Evolutionary conservation across 2,329 filamentous ascomycete species (phyloP).

Genomic region (Paraphaeosphaeria minitans): DNA sequence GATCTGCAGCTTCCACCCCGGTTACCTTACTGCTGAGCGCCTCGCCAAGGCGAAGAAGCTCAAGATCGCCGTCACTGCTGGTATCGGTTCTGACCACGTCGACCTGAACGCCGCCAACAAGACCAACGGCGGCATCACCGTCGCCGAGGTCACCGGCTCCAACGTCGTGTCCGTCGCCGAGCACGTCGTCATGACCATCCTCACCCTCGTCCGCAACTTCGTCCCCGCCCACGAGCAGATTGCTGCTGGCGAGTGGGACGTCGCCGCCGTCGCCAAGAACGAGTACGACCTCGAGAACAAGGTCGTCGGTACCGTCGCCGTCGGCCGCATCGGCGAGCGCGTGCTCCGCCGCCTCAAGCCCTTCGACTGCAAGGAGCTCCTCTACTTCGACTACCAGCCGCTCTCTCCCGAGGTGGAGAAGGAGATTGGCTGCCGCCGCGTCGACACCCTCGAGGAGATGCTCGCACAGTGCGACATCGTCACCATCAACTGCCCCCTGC

Average conservation of each 20-base stretch:
- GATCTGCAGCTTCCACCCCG: conserved; percentile 83
- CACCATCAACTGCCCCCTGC: conserved; percentile 99
- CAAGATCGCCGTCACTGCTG: conserved; percentile 94
- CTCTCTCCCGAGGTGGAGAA: conserved; percentile 82
- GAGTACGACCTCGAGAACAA: conserved; percentile 98
- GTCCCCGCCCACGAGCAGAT: conserved; percentile 97
- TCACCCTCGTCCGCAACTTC: conserved; percentile 95
- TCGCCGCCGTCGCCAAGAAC: conserved; percentile 95
- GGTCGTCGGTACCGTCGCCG: conserved; percentile 95
- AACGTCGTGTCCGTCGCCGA: conserved; percentile 99
- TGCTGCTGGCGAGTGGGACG: conserved; percentile 87
- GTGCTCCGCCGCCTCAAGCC: conserved; percentile 94
- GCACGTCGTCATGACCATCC: conserved; percentile 99
- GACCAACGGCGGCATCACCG: conserved; percentile 96
- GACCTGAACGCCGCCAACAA: conserved; percentile 97
- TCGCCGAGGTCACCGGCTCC: conserved; percentile 96
- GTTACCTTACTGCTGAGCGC: conserved; percentile 95
- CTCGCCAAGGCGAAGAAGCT: conserved; percentile 98
- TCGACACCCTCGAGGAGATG: conserved; percentile 91
- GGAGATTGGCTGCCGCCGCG: conserved; percentile 93
- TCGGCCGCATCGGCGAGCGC: conserved; percentile 97
- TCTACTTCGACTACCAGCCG: conserved; percentile 99
- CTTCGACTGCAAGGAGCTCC: conserved; percentile 99
- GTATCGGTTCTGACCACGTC: conserved; percentile 98
- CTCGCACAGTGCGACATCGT: conserved; percentile 92